Evolutionary conservation across 2,329 filamentous ascomycete species (phyloP), one percentile per base, ranked within the genome.

Genomic region (Chaetomiaceae sp.): DNA sequence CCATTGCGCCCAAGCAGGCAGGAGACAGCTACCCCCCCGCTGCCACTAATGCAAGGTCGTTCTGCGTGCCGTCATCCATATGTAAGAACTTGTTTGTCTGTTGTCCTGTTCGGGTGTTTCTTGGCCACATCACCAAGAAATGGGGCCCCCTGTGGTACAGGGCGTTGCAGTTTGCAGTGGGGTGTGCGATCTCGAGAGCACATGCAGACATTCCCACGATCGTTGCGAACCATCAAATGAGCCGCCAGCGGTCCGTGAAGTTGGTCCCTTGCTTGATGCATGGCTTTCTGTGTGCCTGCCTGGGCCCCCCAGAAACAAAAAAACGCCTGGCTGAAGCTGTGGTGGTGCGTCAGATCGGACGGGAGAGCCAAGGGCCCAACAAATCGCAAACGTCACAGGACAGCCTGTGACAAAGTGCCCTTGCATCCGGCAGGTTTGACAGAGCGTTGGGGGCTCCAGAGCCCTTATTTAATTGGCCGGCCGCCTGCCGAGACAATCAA

Each of bases 21-120:
- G 10, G 10, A 5, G 20, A 43, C 16, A 18, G 8, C 10, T n/a
- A n/a, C n/a, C n/a, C 1, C 18, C 25, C 33, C 23, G n/a, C 14
- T 21, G 36, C 36, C 36, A 21, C 30, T 37, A 25, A 54, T 54
- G 52, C 52, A 25, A 33, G 52, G 52, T n/a, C 33, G 43, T 54
- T 54, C 9, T 47, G 47, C 36, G 41, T 50, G 34, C 47, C 52
- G 41, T 54, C 47, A 54, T 54, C 36, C 16, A 34, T 32, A 10
- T 32, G 18, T 10, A 18, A 37, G n/a, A n/a, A 14, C 18, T 40
- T 18, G 38, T n/a, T 23, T 30, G 27, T 21, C 25, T 30, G n/a
- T 7, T 38, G 40, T 18, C 37, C 42, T 21, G 32, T 34, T 42
- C 41, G n/a, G 41, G 45, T 34, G 45, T 34, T 27, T 20, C 40